These are phyloP conservation scores for Hirsutella rhossiliensis DNA, from an alignment of 2,329 filamentous ascomycete genomes.

Conservation along the genomic window DNA sequence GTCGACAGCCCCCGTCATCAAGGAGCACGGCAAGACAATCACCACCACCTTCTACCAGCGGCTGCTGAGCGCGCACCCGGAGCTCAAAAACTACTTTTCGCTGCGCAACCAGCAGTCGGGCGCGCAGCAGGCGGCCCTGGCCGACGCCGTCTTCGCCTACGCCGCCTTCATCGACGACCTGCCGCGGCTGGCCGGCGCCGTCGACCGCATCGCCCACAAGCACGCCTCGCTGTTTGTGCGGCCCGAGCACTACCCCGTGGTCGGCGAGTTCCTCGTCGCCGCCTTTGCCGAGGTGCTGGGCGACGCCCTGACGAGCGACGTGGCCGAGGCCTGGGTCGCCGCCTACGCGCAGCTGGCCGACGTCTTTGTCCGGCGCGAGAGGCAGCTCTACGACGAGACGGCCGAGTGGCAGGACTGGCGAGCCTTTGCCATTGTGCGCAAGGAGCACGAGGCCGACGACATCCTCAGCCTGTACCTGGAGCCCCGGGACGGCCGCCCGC, in stretches of 20 bases:
- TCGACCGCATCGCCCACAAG: slow-evolving; percentile 65
- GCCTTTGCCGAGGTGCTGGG: slow-evolving; percentile 59
- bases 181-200: slow-evolving; percentile 38
- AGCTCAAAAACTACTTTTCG: slow-evolving; percentile 61
- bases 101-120: slow-evolving; percentile 55
- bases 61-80: slow-evolving; percentile 51
- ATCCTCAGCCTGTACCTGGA: slow-evolving; percentile 61
- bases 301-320: slow-evolving; percentile 50
- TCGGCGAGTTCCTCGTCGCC: slow-evolving; percentile 54
- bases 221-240: slow-evolving; percentile 60
- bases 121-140: slow-evolving; percentile 58
- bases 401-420: slow-evolving; percentile 35
- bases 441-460: slow-evolving; percentile 45
- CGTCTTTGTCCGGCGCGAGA: slow-evolving; percentile 57
- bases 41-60: slow-evolving; percentile 62
- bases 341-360: slow-evolving; percentile 62
- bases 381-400: slow-evolving; percentile 42
- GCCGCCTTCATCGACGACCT: slow-evolving; percentile 62
- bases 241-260: slow-evolving; percentile 58
- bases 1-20: slow-evolving; percentile 61
- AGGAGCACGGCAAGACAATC: slow-evolving; percentile 55
- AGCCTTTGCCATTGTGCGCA: slow-evolving; percentile 43
- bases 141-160: slow-evolving; percentile 58
- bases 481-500: slow-evolving; percentile 39
- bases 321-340: slow-evolving; percentile 58